Evolutionary conservation across 2,329 filamentous ascomycete genomes (phyloP).

Genomic region (Nemania diffusa): DNA sequence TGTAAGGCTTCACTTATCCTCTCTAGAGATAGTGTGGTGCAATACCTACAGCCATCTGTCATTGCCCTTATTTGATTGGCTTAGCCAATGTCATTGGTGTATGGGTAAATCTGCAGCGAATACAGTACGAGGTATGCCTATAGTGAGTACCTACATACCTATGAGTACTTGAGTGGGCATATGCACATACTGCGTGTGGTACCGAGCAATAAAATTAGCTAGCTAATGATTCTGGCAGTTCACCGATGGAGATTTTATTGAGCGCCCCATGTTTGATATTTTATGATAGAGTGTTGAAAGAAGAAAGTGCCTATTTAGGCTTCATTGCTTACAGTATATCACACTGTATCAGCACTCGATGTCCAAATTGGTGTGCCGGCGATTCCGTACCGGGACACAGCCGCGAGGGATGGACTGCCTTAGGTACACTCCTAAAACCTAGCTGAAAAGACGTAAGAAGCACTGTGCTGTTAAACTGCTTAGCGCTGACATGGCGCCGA

Average conservation of each 20-base stretch:
- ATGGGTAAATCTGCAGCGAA: not conserved
- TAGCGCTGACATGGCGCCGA: not conserved
- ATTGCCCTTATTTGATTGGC: slow-evolving; percentile 24
- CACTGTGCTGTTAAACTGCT: slow-evolving; percentile 17
- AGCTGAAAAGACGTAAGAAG: slow-evolving; percentile 6
- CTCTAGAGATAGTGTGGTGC: too few species aligned
- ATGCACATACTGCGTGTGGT: not conserved
- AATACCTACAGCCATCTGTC: not conserved
- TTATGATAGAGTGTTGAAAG: not conserved
- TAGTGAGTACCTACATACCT: too few species aligned
- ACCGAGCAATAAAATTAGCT: not conserved
- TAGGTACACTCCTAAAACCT: too few species aligned
- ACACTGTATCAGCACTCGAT: not conserved
- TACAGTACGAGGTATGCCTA: too few species aligned
- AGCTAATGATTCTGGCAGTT: not conserved
- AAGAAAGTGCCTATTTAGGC: slow-evolving; percentile 2
- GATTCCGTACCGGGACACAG: slow-evolving; percentile 5
- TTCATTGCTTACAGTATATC: not conserved
- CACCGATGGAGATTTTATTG: not conserved
- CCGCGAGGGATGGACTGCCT: slow-evolving; percentile 1
- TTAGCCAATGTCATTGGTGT: not conserved
- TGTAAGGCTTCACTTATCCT: too few species aligned
- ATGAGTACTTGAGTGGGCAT: not conserved
- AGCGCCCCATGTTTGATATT: slow-evolving; percentile 11
- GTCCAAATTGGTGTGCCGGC: not conserved